Evolutionary conservation across 495 filamentous ascomycete genomes (phyloP).

Genomic region (Cercophora newfieldiana): DNA sequence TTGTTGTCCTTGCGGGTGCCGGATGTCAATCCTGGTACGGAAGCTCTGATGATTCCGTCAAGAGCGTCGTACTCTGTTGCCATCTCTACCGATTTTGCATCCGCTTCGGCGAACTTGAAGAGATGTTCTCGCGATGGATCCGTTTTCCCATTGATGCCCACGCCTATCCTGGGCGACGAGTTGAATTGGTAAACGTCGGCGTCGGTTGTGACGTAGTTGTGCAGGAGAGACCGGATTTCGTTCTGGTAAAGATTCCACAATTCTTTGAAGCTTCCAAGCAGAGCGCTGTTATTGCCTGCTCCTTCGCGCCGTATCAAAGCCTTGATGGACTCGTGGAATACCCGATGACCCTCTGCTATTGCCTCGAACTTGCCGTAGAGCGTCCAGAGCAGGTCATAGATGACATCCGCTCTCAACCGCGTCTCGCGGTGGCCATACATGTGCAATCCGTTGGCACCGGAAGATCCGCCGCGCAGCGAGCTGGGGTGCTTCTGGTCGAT

Average conservation of each 20-base stretch:
- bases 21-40: constrained; percentile 89
- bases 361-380: constrained; percentile 96
- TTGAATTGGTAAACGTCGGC: constrained; percentile 65
- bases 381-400: constrained; percentile 87
- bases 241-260: constrained; percentile 81
- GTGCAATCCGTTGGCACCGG: constrained; percentile 58
- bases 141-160: constrained; percentile 52
- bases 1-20: constrained; percentile 63
- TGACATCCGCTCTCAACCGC: constrained; percentile 72
- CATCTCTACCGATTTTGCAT: constrained; percentile 71
- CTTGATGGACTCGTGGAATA: constrained; percentile 85
- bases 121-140: constrained; percentile 71
- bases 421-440: constrained; percentile 66
- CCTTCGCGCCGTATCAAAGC: constrained; percentile 79
- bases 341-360: constrained; percentile 92
- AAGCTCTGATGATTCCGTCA: constrained; percentile 82
- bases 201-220: constrained; percentile 96
- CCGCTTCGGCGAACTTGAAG: constrained; percentile 86
- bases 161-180: constrained; percentile 43
- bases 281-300: constrained; percentile 53
- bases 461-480: constrained; percentile 56
- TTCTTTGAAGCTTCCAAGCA: constrained; percentile 83
- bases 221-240: constrained; percentile 85
- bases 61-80: constrained; percentile 84
- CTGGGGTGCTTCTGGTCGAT: constrained; percentile 87